These are phyloP conservation scores for Teunomyces barrocoloradensis DNA, from an alignment of 805 yeast genomes.

Conservation along the genomic window DNA sequence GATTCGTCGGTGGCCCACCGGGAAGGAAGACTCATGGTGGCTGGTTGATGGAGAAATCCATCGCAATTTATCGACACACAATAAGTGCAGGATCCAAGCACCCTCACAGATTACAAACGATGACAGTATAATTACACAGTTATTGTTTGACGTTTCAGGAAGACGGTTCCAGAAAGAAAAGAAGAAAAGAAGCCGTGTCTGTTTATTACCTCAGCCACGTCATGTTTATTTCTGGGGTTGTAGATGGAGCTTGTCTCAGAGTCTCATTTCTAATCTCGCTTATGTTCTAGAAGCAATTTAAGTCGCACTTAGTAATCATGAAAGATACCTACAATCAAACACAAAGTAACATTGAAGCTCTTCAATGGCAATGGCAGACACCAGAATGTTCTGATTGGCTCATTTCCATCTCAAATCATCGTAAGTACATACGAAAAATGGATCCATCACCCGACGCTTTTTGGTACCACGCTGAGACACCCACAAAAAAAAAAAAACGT, in stretches of 20 bases:
- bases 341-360: too few species aligned
- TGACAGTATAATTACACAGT: too few species aligned
- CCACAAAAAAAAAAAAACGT: neutral
- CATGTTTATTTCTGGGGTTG: too few species aligned
- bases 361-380: too few species aligned
- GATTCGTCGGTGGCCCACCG: constrained; percentile 38
- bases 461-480: neutral
- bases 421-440: neutral
- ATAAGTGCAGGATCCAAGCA: neutral
- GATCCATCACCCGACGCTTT: neutral
- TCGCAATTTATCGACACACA: neutral
- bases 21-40: constrained; percentile 20
- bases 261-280: neutral
- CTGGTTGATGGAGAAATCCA: neutral
- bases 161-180: too few species aligned
- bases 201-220: too few species aligned
- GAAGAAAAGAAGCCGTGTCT: too few species aligned
- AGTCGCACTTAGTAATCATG: neutral
- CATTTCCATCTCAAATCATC: too few species aligned
- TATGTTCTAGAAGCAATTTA: neutral
- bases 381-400: too few species aligned
- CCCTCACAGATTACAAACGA: too few species aligned
- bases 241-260: neutral
- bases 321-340: too few species aligned
- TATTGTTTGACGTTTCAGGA: too few species aligned